These are phyloP conservation scores for Aspergillus cristatus DNA, from an alignment of 495 filamentous ascomycete genomes.

Conservation along the genomic window DNA sequence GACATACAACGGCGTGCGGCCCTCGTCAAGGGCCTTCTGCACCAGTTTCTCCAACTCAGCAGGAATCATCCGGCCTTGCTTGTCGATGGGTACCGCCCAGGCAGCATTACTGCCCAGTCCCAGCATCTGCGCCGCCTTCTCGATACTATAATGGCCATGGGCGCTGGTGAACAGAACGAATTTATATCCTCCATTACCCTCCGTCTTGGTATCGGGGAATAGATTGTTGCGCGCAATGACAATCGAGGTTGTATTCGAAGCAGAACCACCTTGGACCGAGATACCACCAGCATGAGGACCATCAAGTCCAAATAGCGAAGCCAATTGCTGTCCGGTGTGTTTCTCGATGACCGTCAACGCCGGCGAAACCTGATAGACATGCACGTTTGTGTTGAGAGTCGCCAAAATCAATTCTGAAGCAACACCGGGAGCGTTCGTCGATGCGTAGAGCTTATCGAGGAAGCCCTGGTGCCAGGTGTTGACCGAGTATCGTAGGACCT, in stretches of 20 bases:
- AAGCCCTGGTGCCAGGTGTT: slow-evolving; percentile 98
- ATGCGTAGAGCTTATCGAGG: slow-evolving; percentile 83
- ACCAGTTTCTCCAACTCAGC: slow-evolving; percentile 54
- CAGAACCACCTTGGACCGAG: slow-evolving; percentile 76
- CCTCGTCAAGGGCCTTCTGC: slow-evolving; percentile 45
- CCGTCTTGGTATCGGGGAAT: slow-evolving; percentile 62
- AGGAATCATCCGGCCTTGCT: slow-evolving; percentile 59
- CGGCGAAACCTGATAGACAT: slow-evolving; percentile 86
- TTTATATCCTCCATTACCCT: slow-evolving; percentile 52
- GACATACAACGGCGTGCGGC: slow-evolving; percentile 83
- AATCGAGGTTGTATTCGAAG: slow-evolving; percentile 78
- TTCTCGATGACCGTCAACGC: slow-evolving; percentile 82
- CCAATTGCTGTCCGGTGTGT: slow-evolving; percentile 57
- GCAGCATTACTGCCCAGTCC: slow-evolving; percentile 72
- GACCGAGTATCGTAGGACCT: slow-evolving; percentile 70
- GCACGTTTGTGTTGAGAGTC: slow-evolving; percentile 80
- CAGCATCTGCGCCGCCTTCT: slow-evolving; percentile 81
- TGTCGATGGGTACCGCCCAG: slow-evolving; percentile 65
- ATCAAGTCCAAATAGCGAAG: slow-evolving; percentile 64
- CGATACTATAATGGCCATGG: slow-evolving; percentile 90
- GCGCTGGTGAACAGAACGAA: slow-evolving; percentile 84
- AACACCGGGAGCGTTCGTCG: slow-evolving; percentile 76
- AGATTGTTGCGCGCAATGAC: slow-evolving; percentile 84
- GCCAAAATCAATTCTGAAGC: slow-evolving; percentile 75
- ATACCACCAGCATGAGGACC: slow-evolving; percentile 72